phyloP scores from a whole-genome alignment of 2,329 filamentous ascomycete species.

The Endothia cerciana region DNA sequence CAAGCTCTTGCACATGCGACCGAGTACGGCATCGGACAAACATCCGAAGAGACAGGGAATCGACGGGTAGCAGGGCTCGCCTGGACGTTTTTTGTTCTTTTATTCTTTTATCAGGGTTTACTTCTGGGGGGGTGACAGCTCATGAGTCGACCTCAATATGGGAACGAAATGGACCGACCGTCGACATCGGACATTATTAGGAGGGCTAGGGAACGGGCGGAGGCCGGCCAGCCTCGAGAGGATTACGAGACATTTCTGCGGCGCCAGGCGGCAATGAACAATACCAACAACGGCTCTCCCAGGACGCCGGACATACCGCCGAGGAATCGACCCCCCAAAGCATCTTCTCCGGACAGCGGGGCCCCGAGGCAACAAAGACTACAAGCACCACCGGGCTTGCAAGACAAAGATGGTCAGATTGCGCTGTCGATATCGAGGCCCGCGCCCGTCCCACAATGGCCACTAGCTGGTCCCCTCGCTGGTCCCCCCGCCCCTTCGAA shows the following conservation, averaged over 20 bases:
- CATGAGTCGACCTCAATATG: constrained; percentile 63
- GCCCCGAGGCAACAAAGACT: constrained; percentile 37
- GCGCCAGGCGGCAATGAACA: constrained; percentile 33
- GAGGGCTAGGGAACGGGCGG: constrained; percentile 58
- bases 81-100: too few relatives aligned
- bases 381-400: constrained; percentile 40
- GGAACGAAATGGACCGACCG: constrained; percentile 54
- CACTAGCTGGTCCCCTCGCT: constrained; percentile 47
- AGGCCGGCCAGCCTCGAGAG: constrained; percentile 44
- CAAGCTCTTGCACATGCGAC: constrained; percentile 34
- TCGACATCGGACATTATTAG: constrained; percentile 54
- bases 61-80: constrained; percentile 16
- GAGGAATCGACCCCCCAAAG: constrained; percentile 33
- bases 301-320: constrained; percentile 37
- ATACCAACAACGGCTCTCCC: constrained; percentile 33
- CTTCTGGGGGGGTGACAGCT: constrained; percentile 37
- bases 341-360: constrained; percentile 31
- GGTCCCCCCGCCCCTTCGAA: constrained; percentile 39
- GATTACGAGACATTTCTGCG: constrained; percentile 35
- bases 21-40: constrained; percentile 21
- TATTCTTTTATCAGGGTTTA: constrained; percentile 15
- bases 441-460: constrained; percentile 58
- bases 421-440: constrained; percentile 57
- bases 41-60: constrained; percentile 17
- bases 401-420: constrained; percentile 44